Evolutionary conservation across 768 basidiomycete species (phyloP).

Genomic region (Suillus sp.): DNA sequence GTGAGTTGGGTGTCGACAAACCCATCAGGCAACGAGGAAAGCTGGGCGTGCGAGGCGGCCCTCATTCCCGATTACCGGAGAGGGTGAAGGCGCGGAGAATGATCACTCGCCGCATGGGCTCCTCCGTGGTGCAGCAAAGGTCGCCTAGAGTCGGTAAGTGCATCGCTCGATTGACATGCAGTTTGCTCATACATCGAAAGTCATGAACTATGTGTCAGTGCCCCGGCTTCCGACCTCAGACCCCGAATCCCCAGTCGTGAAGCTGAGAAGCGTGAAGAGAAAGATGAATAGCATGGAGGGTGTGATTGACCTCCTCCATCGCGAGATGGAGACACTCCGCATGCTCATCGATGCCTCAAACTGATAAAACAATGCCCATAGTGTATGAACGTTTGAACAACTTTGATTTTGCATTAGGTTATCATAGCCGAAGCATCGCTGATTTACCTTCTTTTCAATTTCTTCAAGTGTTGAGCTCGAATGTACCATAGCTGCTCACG

Average conservation of each 20-base stretch:
- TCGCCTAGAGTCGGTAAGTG: not conserved
- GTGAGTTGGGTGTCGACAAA: not conserved
- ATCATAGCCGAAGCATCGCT: not conserved
- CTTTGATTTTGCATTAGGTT: not conserved
- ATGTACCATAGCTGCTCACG: not conserved
- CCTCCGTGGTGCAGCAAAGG: not conserved
- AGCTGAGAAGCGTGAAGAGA: not conserved
- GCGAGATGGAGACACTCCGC: not conserved
- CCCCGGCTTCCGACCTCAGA: not conserved
- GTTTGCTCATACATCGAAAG: not conserved
- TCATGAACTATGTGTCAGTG: constrained; percentile 6
- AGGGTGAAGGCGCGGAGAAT: not conserved
- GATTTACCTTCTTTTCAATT: not conserved
- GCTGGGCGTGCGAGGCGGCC: not conserved
- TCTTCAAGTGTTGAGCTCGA: not conserved
- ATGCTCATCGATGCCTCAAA: not conserved
- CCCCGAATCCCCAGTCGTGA: not conserved
- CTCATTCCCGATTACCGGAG: not conserved
- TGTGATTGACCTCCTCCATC: not conserved
- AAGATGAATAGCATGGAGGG: not conserved
- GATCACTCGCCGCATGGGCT: not conserved
- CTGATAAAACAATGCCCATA: not conserved
- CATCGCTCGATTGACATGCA: not conserved
- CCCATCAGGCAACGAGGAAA: not conserved
- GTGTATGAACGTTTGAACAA: not conserved